Base-by-base conservation (phyloP, 768 basidiomycete genomes). In the Lactarius akahatsu region DNA sequence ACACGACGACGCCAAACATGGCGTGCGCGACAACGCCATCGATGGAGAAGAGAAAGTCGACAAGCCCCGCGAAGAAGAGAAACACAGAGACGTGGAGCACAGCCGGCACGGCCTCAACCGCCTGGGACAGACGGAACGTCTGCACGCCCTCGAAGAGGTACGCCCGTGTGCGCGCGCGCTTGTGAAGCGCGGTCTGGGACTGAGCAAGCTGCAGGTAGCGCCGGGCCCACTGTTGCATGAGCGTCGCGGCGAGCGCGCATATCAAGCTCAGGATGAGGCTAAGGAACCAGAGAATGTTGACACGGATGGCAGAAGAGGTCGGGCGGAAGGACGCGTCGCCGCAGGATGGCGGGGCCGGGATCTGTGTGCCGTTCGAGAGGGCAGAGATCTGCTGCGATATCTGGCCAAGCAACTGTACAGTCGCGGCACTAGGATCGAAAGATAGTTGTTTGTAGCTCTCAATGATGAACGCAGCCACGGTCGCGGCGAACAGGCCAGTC, bases 231-330 rank as follows among this genome's bases (percentile, higher is more conserved):
- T 59, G 62, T 16, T 68, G 65, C 59, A 68, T 61, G 4, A 68
- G 30, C 11, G 63, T 66, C 30, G 67, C 58, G 1, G 52, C 20
- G 11, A 68, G 52, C 26, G 65, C 66, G 20, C 45, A 57, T 18
- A 67, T 28, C 23, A 66, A 23, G n/a, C 62, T 64, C 10, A 66
- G 43, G 0, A 16, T 45, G 41, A 68, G 64, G 43, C 67, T 68
- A 38, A 67, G 54, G 32, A 68, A 68, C 66, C 67, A 68, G 34
- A 68, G 55, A 28, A 67, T 62, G 43, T 68, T 68, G 28, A 68
- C 45, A 34, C 67, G 64, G 13, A 67, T 41, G 20, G 55, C 34
- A 4, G 59, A 60, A 7, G 32, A 1, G 10, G 66, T 26, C 15
- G 45, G 55, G 9, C n/a, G 43, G n/a, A 64, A 59, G 34, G 57